Percentiles rank a stretch among this genome's conserved stretches.
phyloP scores from a whole-genome alignment of 345 rosid species.

The Conringia planisiliqua region DNA sequence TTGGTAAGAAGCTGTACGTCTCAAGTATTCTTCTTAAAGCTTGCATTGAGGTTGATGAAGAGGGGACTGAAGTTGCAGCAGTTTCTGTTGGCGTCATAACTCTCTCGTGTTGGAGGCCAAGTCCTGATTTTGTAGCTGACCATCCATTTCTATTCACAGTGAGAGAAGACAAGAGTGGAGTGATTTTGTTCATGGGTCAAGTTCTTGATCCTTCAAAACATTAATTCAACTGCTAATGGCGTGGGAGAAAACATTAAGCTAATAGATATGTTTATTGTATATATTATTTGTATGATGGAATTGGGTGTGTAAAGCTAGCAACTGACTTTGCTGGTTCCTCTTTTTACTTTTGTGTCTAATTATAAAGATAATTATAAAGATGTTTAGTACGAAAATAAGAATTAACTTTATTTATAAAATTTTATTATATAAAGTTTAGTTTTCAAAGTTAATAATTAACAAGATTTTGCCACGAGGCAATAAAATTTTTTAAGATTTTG shows the following conservation, averaged over 20 bases:
- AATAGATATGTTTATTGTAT: too few species aligned
- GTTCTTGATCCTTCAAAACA: constrained; percentile 23
- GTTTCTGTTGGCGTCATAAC: constrained; percentile 24
- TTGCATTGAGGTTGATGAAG: constrained; percentile 61
- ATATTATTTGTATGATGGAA: too few species aligned
- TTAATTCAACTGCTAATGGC: background rate
- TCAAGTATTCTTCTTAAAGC: constrained; percentile 49
- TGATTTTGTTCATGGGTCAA: constrained; percentile 41
- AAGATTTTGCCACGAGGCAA: too few species aligned
- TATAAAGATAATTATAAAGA: too few species aligned
- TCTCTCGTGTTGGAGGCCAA: background rate
- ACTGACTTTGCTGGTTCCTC: too few species aligned
- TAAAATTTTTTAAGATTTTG: too few species aligned
- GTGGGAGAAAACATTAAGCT: background rate
- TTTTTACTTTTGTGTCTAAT: too few species aligned
- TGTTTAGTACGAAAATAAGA: too few species aligned
- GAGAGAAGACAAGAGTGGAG: background rate
- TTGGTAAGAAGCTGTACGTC: constrained; percentile 34
- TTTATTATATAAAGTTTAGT: too few species aligned
- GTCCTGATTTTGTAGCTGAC: constrained; percentile 55
- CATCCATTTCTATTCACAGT: constrained; percentile 50
- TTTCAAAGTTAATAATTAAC: too few species aligned
- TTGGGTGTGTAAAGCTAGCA: too few species aligned
- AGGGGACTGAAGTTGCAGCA: constrained; percentile 65
- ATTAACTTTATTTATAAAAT: too few species aligned